These are phyloP conservation scores for Thecamonas trahens DNA, from an alignment of 78 protist genomes.

Conservation along the genomic window DNA sequence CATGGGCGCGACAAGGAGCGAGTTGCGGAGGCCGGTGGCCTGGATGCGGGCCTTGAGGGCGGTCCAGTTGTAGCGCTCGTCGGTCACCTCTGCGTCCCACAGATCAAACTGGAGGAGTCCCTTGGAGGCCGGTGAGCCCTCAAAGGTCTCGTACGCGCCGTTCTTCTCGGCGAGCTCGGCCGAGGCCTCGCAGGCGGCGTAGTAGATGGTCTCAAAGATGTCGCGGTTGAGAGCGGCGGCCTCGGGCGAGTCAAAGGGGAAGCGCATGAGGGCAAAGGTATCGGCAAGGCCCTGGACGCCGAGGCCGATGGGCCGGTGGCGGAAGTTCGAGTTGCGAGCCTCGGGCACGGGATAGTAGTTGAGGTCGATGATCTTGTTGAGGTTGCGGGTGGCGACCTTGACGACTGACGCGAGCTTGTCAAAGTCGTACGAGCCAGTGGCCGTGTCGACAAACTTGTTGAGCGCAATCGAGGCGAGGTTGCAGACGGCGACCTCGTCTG, in stretches of 20 bases:
- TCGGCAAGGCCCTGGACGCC: constrained; percentile 97
- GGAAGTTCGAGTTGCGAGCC: constrained; percentile 76
- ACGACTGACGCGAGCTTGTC: constrained; percentile 56
- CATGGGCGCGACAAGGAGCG: constrained; percentile 96
- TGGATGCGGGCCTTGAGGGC: constrained; percentile 27
- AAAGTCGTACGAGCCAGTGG: constrained; percentile 58
- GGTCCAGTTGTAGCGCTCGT: constrained; percentile 69
- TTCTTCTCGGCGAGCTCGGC: constrained; percentile 28
- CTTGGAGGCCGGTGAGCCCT: constrained; percentile 80
- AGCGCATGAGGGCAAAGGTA: constrained; percentile 72
- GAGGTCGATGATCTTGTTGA: constrained; percentile 87
- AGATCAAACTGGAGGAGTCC: constrained; percentile 92
- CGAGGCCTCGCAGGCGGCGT: constrained; percentile 56
- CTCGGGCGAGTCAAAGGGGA: constrained; percentile 85
- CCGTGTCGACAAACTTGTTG: constrained; percentile 65
- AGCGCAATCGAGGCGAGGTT: constrained; percentile 96
- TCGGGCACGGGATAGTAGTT: constrained; percentile 96
- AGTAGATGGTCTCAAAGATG: constrained; percentile 96
- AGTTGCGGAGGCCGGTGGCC: constrained; percentile 86
- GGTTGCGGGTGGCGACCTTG: constrained; percentile 66
- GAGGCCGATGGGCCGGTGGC: constrained; percentile 95
- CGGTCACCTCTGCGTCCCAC: constrained; percentile 90
- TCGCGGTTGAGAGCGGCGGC: constrained; percentile 84
- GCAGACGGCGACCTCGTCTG: constrained; percentile 94
- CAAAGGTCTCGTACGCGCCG: constrained; percentile 64